Evolutionary conservation across 169 alveolate genomes (phyloP).

Genomic region (Amoebophrya sp.): DNA sequence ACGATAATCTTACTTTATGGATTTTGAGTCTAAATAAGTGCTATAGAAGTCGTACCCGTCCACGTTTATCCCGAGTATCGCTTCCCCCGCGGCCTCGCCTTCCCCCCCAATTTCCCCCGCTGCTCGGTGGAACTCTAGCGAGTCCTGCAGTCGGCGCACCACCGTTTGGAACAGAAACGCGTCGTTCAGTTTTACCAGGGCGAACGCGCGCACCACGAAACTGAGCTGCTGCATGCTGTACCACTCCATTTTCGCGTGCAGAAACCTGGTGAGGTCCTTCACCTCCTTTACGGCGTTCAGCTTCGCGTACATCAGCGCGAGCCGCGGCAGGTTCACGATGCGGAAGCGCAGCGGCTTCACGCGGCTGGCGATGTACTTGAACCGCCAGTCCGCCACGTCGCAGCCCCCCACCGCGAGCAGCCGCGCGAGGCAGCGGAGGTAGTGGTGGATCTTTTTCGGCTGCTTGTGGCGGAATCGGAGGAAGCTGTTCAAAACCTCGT

Average conservation of each 20-base stretch:
- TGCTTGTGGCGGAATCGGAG: background rate
- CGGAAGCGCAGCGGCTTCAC: background rate
- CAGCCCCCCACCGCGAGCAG: background rate
- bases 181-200: background rate
- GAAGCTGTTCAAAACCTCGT: background rate
- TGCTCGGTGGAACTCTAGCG: background rate
- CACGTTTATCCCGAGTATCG: background rate
- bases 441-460: background rate
- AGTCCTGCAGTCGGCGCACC: background rate
- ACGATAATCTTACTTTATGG: background rate
- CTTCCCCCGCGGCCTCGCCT: no score
- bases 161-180: background rate
- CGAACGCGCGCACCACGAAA: background rate
- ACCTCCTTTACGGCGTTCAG: background rate
- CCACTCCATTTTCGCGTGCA: background rate
- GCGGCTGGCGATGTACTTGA: background rate
- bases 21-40: background rate
- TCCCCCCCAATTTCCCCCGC: background rate
- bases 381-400: background rate
- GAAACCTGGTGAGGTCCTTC: background rate
- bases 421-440: background rate
- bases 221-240: background rate
- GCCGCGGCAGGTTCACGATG: background rate
- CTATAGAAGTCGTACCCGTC: background rate
- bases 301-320: background rate